A percentile compares a stretch with the other conserved stretches of the same genome.
These are phyloP conservation scores for Astrothelium subdiscretum DNA, from an alignment of 495 filamentous ascomycete species.

Conservation along the genomic window DNA sequence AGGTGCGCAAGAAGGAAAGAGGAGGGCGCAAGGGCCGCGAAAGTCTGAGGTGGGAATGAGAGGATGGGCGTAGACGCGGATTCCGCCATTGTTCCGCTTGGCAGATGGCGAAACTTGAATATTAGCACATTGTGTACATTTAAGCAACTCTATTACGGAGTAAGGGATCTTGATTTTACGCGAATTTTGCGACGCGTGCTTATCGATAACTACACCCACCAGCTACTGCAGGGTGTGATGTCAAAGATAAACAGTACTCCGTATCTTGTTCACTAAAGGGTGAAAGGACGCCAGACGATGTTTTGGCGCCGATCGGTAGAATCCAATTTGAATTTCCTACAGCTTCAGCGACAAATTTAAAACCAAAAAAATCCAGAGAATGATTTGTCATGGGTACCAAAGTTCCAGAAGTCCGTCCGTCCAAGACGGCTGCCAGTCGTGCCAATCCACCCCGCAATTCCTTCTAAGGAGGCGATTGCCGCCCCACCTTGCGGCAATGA, in stretches of 20 bases:
- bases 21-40: constrained; percentile 79
- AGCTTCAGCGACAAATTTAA: too few relatives aligned
- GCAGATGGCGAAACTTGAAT: too few relatives aligned
- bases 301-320: too few relatives aligned
- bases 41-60: constrained; percentile 66
- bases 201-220: not conserved
- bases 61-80: constrained; percentile 35
- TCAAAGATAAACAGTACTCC: not conserved
- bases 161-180: not conserved
- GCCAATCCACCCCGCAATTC: not conserved
- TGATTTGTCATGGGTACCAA: not conserved
- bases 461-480: not conserved
- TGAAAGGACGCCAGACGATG: too few relatives aligned
- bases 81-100: not conserved
- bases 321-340: too few relatives aligned
- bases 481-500: constrained; percentile 1
- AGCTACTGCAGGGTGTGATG: not conserved
- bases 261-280: too few relatives aligned
- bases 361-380: not conserved
- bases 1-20: constrained; percentile 86
- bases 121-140: too few relatives aligned
- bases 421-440: not conserved
- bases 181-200: not conserved
- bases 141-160: too few relatives aligned
- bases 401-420: not conserved